Conservation (phyloP, 768 basidiomycete species). For the Xerocomellus intermedius region DNA sequence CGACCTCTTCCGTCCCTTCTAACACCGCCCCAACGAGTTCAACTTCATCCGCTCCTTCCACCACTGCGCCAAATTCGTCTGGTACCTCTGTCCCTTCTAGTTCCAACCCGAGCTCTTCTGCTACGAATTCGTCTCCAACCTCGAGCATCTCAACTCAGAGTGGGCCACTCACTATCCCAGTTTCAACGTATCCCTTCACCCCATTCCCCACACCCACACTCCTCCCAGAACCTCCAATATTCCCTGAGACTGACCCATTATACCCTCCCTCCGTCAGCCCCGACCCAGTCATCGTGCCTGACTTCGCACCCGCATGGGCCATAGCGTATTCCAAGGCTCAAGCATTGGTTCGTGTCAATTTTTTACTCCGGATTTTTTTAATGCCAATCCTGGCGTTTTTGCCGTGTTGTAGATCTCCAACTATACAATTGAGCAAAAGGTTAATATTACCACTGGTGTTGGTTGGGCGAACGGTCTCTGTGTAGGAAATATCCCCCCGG, state of each 20-base stretch:
- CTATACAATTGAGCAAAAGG: conserved; percentile 63
- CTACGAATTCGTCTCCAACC: conserved; percentile 6
- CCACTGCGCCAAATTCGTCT: neutral
- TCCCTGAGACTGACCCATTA: conserved; percentile 52
- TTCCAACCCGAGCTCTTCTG: conserved; percentile 11
- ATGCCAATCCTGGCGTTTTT: conserved; percentile 3
- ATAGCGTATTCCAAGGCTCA: conserved; percentile 59
- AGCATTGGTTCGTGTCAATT: conserved; percentile 40
- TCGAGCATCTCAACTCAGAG: conserved; percentile 18
- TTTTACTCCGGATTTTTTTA: neutral
- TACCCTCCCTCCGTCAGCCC: conserved; percentile 53
- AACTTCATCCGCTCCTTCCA: conserved; percentile 4
- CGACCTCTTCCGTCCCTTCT: neutral
- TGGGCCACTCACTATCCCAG: conserved; percentile 35
- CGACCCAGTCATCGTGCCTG: conserved; percentile 40
- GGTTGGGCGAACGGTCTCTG: conserved; percentile 53
- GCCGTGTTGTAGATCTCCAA: conserved; percentile 36
- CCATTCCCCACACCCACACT: conserved; percentile 64
- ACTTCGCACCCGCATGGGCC: conserved; percentile 55
- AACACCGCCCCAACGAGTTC: neutral
- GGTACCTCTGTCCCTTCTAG: neutral
- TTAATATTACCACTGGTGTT: conserved; percentile 62
- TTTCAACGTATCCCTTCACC: conserved; percentile 46
- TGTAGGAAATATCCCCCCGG: conserved; percentile 63
- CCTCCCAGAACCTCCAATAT: conserved; percentile 50